A percentile compares a stretch with the other conserved stretches of the same genome.
phyloP scores from a whole-genome alignment of 306 rosid species.

The Astragalus membranaceus region DNA sequence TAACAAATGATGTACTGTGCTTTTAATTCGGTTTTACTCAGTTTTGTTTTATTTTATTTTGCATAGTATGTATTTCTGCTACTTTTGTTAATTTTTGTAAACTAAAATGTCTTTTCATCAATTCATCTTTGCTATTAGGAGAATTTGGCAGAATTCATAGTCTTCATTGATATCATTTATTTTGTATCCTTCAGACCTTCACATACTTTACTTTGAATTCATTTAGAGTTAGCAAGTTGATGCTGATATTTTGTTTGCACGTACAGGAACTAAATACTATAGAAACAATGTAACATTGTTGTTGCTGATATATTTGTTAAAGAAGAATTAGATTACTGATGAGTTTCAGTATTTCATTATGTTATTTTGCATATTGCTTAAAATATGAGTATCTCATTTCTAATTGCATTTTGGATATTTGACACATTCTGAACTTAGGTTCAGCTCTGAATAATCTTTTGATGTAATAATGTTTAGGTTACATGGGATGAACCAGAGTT shows the following conservation, averaged over 20 bases:
- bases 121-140: neutral
- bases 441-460: neutral
- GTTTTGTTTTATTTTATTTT: neutral
- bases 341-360: neutral
- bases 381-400: neutral
- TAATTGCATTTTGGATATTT: neutral
- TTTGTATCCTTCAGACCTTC: neutral
- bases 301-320: neutral
- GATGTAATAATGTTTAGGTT: constrained; percentile 42
- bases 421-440: neutral
- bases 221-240: neutral
- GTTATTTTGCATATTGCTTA: neutral
- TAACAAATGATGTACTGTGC: neutral
- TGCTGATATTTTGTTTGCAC: neutral
- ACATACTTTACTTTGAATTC: neutral
- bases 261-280: neutral
- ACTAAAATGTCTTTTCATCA: neutral
- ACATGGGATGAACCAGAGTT: constrained; percentile 86
- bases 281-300: neutral
- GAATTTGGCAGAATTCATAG: neutral
- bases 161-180: neutral
- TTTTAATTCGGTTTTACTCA: neutral
- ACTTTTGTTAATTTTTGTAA: neutral
- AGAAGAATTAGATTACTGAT: neutral
- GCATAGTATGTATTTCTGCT: neutral